These are phyloP conservation scores for Sporopachydermia lactativora DNA, from an alignment of 805 yeast species.

Conservation along the genomic window DNA sequence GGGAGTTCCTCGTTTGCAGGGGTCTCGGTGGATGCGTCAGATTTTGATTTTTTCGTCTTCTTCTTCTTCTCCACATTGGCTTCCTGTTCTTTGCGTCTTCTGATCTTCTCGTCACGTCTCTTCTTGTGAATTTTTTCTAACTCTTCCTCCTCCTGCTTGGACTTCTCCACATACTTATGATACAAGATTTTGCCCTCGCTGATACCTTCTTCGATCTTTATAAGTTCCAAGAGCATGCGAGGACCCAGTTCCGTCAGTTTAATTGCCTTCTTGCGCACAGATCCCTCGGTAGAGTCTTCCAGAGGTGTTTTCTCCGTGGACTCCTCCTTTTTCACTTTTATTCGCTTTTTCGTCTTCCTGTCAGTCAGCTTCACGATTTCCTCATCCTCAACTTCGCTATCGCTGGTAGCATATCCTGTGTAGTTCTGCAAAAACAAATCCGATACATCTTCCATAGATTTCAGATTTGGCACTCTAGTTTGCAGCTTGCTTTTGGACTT, in stretches of 20 bases:
- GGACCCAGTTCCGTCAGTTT: conserved; percentile 92
- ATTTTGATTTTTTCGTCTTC: conserved; percentile 54
- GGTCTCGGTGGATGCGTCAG: too few relatives aligned
- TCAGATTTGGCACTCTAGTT: conserved; percentile 57
- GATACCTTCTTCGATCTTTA: conserved; percentile 86
- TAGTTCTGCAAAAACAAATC: conserved; percentile 77
- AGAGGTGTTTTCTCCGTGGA: conserved; percentile 12
- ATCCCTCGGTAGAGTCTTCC: conserved; percentile 10
- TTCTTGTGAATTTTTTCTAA: conserved; percentile 56
- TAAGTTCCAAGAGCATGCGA: conserved; percentile 55
- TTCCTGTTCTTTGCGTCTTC: conserved; percentile 65
- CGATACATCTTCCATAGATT: conserved; percentile 57
- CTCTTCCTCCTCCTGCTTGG: conserved; percentile 40
- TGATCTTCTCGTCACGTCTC: conserved; percentile 45
- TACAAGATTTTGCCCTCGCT: conserved; percentile 81
- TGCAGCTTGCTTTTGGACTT: conserved; percentile 44
- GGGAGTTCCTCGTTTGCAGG: conserved; percentile 64
- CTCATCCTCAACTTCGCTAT: conserved; percentile 90
- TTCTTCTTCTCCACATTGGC: conserved; percentile 65
- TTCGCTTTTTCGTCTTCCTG: conserved; percentile 14
- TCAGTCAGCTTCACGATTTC: conserved; percentile 32
- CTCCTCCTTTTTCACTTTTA: conserved; percentile 13
- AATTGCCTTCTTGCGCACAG: conserved; percentile 60
- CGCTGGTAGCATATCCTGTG: conserved; percentile 69
- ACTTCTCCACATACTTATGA: conserved; percentile 58